A percentile compares a stretch with the other conserved stretches of the same genome.
phyloP scores from a whole-genome alignment of 2,329 filamentous ascomycete genomes.

The Phyllosticta paracitricarpa region DNA sequence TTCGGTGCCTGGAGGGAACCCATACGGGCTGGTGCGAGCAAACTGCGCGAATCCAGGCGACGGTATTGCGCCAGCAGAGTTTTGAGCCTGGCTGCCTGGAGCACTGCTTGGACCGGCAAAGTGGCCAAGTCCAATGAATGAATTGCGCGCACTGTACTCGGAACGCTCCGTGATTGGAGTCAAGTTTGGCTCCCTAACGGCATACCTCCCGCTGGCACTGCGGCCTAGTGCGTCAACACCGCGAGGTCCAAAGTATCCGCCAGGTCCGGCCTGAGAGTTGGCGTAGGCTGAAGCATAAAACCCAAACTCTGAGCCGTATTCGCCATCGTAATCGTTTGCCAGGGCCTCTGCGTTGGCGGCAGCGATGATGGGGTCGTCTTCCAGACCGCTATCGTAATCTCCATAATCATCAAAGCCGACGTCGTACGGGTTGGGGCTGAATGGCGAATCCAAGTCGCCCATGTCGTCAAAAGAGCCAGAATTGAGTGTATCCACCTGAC shows the following conservation, averaged over 20 bases:
- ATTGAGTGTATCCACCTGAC: slow-evolving; percentile 16
- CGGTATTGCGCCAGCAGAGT: slow-evolving; percentile 40
- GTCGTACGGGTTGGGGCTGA: slow-evolving; percentile 46
- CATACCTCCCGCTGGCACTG: slow-evolving; percentile 55
- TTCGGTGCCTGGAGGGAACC: slow-evolving; percentile 35
- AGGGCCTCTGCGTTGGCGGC: slow-evolving; percentile 90
- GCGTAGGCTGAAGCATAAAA: slow-evolving; percentile 64
- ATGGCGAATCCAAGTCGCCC: slow-evolving; percentile 34
- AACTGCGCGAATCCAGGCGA: slow-evolving; percentile 72
- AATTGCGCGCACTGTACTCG: slow-evolving; percentile 93
- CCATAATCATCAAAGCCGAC: slow-evolving; percentile 37
- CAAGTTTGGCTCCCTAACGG: slow-evolving; percentile 71
- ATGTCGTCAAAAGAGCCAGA: slow-evolving; percentile 8
- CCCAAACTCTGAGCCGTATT: slow-evolving; percentile 93
- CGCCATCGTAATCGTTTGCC: slow-evolving; percentile 84
- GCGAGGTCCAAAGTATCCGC: slow-evolving; percentile 79
- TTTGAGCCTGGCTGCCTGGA: background rate
- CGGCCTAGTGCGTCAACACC: slow-evolving; percentile 51
- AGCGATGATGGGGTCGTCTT: slow-evolving; percentile 82
- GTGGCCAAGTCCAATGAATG: slow-evolving; percentile 62
- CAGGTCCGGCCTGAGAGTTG: slow-evolving; percentile 57
- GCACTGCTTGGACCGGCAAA: slow-evolving; percentile 26
- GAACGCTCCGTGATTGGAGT: slow-evolving; percentile 94
- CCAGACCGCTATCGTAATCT: slow-evolving; percentile 37
- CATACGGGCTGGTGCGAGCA: slow-evolving; percentile 46